Evolutionary conservation across 768 basidiomycete genomes (phyloP), one percentile per base, ranked within the genome.

Genomic region (Panaeolus cyanescens): DNA sequence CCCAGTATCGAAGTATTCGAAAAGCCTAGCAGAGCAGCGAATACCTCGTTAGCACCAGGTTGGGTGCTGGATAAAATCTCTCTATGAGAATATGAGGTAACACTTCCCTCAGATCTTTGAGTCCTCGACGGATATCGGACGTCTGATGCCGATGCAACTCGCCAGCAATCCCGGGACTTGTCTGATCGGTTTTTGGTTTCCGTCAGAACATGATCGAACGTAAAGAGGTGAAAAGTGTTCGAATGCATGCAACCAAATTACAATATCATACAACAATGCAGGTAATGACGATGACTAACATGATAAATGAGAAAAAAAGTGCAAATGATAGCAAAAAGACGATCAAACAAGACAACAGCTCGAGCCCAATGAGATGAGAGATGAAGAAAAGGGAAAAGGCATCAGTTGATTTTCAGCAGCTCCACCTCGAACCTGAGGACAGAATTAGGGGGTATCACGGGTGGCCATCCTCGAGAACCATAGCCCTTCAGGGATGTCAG

Each of bases 391-490:
- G 10, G 9, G 15, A 28, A 13, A 12, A 55, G 31, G 40, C 12
- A 57, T 67, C 61, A 76, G 60, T 79, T 87, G 78, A 95, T 93
- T 72, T 83, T 79, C 60, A 94, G 63, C 54, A 96, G 80, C 76
- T 95, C 91, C 56, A 96, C 91, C 75, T 93, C 92, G 69, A 95
- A 95, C 62, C 75, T 81, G 72, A 96, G 82, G 12, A 83, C 86
- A 4, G 91, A 71, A 71, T 94, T 87, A 66, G 89, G 71, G 12
- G 92, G 92, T 73, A 95, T 95, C 63, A 90, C 79, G 19, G 90
- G 90, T 8, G 88, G 86, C 75, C 89, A 93, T 7, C 93, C 93
- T 19, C 88, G 83, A 25, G 74, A 20, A 13, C 92, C 92, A 64
- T 93, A 93, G 53, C 80, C 91, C 90, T 93, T 19, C 4, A 30